Evolutionary conservation across 73 alveolate genomes (phyloP).

Genomic region (Chromera velia): DNA sequence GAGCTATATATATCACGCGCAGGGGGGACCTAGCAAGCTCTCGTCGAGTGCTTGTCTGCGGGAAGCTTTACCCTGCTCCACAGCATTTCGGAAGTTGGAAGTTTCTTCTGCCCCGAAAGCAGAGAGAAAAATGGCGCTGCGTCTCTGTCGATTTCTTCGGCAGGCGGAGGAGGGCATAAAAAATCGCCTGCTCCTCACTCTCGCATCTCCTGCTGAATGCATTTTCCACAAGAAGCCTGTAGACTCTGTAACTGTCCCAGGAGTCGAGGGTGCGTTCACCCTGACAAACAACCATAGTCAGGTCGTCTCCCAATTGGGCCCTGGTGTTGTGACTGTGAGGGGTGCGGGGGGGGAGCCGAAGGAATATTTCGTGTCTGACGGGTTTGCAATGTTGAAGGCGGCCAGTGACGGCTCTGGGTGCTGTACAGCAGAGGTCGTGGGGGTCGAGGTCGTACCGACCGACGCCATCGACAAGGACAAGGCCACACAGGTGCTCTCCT

Average conservation of each 20-base stretch:
- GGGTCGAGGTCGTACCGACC: constrained; percentile 45
- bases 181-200: constrained; percentile 33
- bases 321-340: constrained; percentile 41
- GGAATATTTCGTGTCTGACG: constrained; percentile 45
- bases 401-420: constrained; percentile 38
- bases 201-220: constrained; percentile 33
- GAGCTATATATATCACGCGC: no score
- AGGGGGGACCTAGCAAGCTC: no score
- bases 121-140: no score
- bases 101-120: no score
- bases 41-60: no score
- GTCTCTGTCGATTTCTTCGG: no score
- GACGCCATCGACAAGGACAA: constrained; percentile 40
- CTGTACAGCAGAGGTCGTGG: constrained; percentile 46
- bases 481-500: background rate
- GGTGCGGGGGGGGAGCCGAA: constrained; percentile 19
- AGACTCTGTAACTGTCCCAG: constrained; percentile 44
- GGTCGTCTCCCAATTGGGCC: constrained; percentile 36
- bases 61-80: no score
- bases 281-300: constrained; percentile 43
- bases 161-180: constrained; percentile 24
- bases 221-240: constrained; percentile 34
- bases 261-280: constrained; percentile 43
- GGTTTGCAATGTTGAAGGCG: constrained; percentile 28
- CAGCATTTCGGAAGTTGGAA: no score